A percentile compares a stretch with the other conserved stretches of the same genome.
Evolutionary conservation across 2,329 filamentous ascomycete species (phyloP).

Genomic region (Fusarium sp.): DNA sequence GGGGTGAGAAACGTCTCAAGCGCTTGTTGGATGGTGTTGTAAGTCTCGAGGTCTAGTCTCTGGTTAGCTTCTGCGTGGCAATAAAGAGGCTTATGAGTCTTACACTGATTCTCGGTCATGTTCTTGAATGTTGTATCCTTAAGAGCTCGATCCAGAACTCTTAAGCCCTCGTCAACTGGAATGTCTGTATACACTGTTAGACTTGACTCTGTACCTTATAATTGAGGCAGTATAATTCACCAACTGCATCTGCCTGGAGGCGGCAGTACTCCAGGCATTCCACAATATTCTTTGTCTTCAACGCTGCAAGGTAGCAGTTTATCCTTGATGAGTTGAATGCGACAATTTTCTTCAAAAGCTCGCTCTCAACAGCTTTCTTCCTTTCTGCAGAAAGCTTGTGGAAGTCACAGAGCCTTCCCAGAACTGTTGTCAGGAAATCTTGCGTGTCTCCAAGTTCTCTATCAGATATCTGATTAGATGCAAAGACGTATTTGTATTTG

Average conservation of each 20-base stretch:
- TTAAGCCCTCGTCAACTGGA: background rate
- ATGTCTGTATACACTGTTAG: background rate
- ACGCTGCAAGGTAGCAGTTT: constrained; percentile 27
- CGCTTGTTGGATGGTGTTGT: background rate
- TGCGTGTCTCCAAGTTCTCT: background rate
- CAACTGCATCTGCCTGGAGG: background rate
- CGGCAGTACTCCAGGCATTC: constrained; percentile 32
- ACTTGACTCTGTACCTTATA: accelerated
- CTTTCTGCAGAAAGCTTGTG: accelerated
- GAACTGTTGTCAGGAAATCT: constrained; percentile 23
- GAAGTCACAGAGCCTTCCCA: constrained; percentile 22
- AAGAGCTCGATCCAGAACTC: background rate
- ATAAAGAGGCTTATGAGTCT: background rate
- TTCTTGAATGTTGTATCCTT: background rate
- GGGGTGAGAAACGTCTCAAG: constrained; percentile 17
- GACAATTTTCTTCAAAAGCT: constrained; percentile 31
- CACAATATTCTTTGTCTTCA: constrained; percentile 8
- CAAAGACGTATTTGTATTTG: constrained; percentile 48
- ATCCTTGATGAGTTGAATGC: constrained; percentile 37
- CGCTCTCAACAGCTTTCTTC: background rate
- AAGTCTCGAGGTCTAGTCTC: constrained; percentile 15
- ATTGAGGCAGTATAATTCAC: background rate
- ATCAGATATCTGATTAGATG: constrained; percentile 44
- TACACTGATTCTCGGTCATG: background rate
- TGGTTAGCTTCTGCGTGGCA: background rate